Evolutionary conservation across 306 rosid genomes (phyloP).

Genomic region (Prunus mongolica): DNA sequence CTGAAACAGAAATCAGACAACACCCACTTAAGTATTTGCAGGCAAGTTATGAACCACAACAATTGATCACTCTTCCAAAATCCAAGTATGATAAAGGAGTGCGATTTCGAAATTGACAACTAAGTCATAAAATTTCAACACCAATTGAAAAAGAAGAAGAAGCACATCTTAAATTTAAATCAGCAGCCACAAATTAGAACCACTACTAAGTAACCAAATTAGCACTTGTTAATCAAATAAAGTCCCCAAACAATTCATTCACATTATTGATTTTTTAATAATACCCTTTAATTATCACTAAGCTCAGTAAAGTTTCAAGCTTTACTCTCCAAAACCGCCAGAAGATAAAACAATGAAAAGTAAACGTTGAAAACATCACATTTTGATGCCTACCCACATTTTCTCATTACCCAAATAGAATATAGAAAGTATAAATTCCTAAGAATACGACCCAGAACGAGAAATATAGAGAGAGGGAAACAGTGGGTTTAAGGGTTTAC

Average conservation of each 20-base stretch:
- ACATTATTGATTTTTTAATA: background rate
- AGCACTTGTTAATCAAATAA: background rate
- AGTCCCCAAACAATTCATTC: background rate
- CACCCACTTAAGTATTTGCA: background rate
- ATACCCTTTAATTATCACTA: background rate
- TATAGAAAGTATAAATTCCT: background rate
- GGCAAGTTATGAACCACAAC: constrained; percentile 12
- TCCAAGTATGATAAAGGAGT: background rate
- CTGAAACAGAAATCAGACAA: constrained; percentile 36
- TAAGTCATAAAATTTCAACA: background rate
- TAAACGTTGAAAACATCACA: background rate
- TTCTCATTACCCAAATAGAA: constrained; percentile 2
- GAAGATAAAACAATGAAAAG: background rate
- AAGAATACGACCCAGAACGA: background rate
- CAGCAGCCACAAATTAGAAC: background rate
- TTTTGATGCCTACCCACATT: background rate
- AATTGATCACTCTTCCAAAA: background rate
- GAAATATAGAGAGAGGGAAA: background rate
- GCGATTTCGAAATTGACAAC: background rate
- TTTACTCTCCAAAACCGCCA: background rate
- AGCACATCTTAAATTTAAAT: background rate
- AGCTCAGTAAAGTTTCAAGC: background rate
- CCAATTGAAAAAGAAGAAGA: background rate
- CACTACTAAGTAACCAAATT: no score
- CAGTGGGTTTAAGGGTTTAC: constrained; percentile 16